These are phyloP conservation scores for Chrysoporthe puriensis DNA, from an alignment of 2,329 filamentous ascomycete genomes.

Conservation along the genomic window DNA sequence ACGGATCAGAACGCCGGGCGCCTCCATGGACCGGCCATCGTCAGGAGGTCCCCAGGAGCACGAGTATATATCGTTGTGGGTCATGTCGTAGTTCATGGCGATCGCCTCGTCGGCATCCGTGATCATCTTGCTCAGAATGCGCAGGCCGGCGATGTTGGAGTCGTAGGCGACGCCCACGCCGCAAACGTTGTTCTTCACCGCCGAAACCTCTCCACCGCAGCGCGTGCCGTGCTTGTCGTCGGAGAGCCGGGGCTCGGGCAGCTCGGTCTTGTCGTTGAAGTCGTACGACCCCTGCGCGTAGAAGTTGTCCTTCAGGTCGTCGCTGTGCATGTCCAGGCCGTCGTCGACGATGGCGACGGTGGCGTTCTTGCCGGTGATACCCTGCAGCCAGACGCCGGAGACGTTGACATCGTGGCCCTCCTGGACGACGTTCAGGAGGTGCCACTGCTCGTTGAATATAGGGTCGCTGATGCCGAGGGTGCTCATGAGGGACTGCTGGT, in stretches of 20 bases:
- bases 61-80: constrained; percentile 95
- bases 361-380: constrained; percentile 84
- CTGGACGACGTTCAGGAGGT: constrained; percentile 82
- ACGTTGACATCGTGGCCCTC: constrained; percentile 93
- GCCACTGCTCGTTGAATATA: constrained; percentile 94
- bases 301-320: constrained; percentile 91
- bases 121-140: constrained; percentile 89
- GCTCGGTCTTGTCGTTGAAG: constrained; percentile 83
- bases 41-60: constrained; percentile 98
- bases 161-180: constrained; percentile 96
- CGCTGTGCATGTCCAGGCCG: constrained; percentile 92
- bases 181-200: constrained; percentile 89
- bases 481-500: constrained; percentile 63
- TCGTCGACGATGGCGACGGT: constrained; percentile 96
- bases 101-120: constrained; percentile 90
- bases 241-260: constrained; percentile 78
- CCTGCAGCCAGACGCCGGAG: constrained; percentile 88
- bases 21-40: constrained; percentile 92
- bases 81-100: constrained; percentile 88
- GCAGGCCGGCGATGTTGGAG: constrained; percentile 85
- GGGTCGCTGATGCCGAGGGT: constrained; percentile 81
- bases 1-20: constrained; percentile 83
- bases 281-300: constrained; percentile 92
- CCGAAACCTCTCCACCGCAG: constrained; percentile 92
- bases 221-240: constrained; percentile 93